phyloP scores from a whole-genome alignment of 257 asterid species.

The Hygrophila difformis region DNA sequence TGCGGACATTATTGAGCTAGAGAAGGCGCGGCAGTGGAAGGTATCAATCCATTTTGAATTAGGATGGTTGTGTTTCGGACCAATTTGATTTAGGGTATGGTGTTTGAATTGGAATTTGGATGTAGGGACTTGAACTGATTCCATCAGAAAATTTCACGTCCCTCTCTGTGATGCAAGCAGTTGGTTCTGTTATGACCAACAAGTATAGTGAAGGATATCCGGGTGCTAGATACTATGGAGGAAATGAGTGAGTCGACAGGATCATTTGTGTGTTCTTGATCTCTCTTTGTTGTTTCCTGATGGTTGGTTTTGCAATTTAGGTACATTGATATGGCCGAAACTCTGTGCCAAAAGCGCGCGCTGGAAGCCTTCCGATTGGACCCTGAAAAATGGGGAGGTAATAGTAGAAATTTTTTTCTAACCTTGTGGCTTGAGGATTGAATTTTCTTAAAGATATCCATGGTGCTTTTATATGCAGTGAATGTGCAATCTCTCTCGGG shows the following conservation, averaged over 20 bases:
- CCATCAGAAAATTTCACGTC: constrained; percentile 70
- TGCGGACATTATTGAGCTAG: constrained; percentile 83
- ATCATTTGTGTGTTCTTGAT: too few relatives aligned
- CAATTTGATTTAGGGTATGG: background rate
- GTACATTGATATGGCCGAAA: constrained; percentile 88
- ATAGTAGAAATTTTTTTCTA: too few relatives aligned
- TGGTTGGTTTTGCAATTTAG: constrained; percentile 20
- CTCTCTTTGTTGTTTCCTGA: background rate
- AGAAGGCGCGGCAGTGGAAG: constrained; percentile 94
- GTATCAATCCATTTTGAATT: constrained; percentile 25
- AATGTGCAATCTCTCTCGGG: constrained; percentile 89
- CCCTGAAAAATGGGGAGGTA: constrained; percentile 98
- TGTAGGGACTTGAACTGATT: constrained; percentile 79
- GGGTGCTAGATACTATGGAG: constrained; percentile 92
- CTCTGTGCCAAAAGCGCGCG: constrained; percentile 83
- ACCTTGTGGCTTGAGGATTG: too few relatives aligned
- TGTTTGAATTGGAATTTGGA: too few relatives aligned
- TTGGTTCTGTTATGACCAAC: constrained; percentile 90
- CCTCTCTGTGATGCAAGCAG: constrained; percentile 87
- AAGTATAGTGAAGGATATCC: constrained; percentile 96
- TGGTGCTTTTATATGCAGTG: constrained; percentile 44
- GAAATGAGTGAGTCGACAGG: constrained; percentile 88
- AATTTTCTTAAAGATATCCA: too few relatives aligned
- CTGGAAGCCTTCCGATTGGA: constrained; percentile 79
- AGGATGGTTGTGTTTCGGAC: too few relatives aligned